Evolutionary conservation across 495 filamentous ascomycete species (phyloP), one percentile per base, ranked within the genome.

Genomic region (Wilcoxina mikolae): DNA sequence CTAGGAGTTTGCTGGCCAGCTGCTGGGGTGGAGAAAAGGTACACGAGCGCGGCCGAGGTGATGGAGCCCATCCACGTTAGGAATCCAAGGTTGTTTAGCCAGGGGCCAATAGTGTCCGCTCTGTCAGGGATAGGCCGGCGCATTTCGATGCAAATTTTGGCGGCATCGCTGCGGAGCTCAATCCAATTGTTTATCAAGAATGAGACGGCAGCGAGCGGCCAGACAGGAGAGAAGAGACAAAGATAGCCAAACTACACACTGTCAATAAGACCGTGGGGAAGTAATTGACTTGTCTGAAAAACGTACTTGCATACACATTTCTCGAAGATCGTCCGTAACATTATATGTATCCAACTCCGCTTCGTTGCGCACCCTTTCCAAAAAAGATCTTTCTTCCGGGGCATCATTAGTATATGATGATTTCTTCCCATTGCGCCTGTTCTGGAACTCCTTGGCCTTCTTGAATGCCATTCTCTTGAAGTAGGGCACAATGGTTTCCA

Each of bases 141-240:
- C 74, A 85, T 90, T 67, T 88, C 84, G 51, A 85, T 71, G 59
- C 87, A 88, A 58, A 98, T 98, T 64, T 98, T 98, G 68, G 89
- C 77, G 15, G 94, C 90, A 57, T 98, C 91, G 22, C 84, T 84
- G 24, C 91, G 84, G 12, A 95, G 77, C 60, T 98, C 93, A 48
- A 98, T 65, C 91, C 91, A 98, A 71, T 98, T 91, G 68, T 95
- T 95, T 68, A 93, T 72, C 9, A 95, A 69, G 75, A 96, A 98
- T 0, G 86, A 91, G 29, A 87, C 74, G 0, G 83, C 80, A 0
- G 89, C 86, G 3, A 96, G 72, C 0, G 91, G 91, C 91, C 91
- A 98, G 41, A 89, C 75, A 1, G 91, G 84, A 2, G 84, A 87
- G 71, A 98, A 98, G 2, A 98, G 77, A 0, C 86, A 82, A n/a